These are phyloP conservation scores for Straminergon stramineum DNA, from an alignment of 225 moss, liverwort and hornwort species.

Conservation along the genomic window DNA sequence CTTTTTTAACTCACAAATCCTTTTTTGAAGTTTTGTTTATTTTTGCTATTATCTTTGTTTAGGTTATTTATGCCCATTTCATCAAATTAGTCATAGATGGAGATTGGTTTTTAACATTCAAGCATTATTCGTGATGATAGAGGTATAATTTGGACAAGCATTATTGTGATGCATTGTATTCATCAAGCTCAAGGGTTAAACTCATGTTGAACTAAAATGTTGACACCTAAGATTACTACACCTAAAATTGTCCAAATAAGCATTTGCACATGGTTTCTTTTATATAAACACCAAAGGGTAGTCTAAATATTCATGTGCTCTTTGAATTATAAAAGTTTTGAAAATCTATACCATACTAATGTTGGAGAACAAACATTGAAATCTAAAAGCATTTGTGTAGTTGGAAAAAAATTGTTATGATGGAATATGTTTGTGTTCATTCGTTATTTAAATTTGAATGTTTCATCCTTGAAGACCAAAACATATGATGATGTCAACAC, in stretches of 20 bases:
- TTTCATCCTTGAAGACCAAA: not conserved
- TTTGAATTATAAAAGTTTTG: not conserved
- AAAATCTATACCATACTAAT: rapidly evolving
- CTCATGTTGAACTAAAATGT: rapidly evolving
- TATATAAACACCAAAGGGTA: not conserved
- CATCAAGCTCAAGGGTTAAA: rapidly evolving
- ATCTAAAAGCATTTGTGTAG: not conserved
- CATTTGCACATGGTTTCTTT: rapidly evolving
- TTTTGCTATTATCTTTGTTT: not conserved
- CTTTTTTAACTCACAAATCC: not conserved
- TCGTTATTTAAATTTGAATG: not conserved
- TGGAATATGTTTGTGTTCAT: not conserved
- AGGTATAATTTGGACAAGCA: not conserved
- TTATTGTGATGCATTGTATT: not conserved
- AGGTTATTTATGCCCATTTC: not conserved
- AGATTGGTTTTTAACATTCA: not conserved
- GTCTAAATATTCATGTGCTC: not conserved
- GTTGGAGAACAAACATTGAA: not conserved
- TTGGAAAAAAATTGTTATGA: not conserved
- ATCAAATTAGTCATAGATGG: rapidly evolving
- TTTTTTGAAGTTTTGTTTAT: not conserved
- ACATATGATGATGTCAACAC: rapidly evolving
- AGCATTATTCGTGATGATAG: rapidly evolving
- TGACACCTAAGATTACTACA: not conserved
- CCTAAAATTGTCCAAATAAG: not conserved